Evolutionary conservation across 2,329 filamentous ascomycete species (phyloP).

Genomic region (Talaromyces albobiverticillius): DNA sequence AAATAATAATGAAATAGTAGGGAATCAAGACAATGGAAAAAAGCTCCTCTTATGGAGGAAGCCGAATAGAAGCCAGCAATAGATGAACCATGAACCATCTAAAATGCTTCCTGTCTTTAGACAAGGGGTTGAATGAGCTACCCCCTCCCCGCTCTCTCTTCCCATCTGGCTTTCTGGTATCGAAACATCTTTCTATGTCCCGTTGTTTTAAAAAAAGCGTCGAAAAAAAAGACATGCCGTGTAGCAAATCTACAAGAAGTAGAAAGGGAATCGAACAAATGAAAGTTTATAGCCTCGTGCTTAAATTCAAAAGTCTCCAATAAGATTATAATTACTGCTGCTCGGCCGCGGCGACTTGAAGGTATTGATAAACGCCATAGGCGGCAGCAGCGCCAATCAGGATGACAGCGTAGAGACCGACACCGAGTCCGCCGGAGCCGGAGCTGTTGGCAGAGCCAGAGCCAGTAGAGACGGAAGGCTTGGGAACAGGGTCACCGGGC

Average conservation of each 20-base stretch:
- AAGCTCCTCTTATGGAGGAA: not conserved
- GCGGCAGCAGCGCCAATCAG: conserved; percentile 73
- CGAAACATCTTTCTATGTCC: not conserved
- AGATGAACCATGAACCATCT: not conserved
- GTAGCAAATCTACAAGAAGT: conserved; percentile 9
- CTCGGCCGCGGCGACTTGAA: conserved; percentile 50
- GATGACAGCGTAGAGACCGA: conserved; percentile 78
- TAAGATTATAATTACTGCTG: conserved; percentile 19
- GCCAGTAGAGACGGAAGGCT: conserved; percentile 53
- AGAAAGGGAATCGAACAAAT: not conserved
- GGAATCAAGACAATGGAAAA: not conserved
- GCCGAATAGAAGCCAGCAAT: not conserved
- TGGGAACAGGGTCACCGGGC: conserved; percentile 77
- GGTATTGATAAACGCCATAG: conserved; percentile 82
- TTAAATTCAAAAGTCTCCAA: not conserved
- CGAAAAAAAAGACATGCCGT: not conserved
- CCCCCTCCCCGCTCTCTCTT: not conserved
- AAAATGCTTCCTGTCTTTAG: not conserved
- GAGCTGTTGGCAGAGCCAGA: conserved; percentile 37
- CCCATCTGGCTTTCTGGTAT: not conserved
- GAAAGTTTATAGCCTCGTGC: not conserved
- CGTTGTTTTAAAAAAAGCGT: not conserved
- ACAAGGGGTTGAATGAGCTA: no score
- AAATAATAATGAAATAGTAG: not conserved
- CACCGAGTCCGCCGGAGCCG: conserved; percentile 55